phyloP scores from a whole-genome alignment of 192 early-diverging fungal species.

The Mortierella antarctica region DNA sequence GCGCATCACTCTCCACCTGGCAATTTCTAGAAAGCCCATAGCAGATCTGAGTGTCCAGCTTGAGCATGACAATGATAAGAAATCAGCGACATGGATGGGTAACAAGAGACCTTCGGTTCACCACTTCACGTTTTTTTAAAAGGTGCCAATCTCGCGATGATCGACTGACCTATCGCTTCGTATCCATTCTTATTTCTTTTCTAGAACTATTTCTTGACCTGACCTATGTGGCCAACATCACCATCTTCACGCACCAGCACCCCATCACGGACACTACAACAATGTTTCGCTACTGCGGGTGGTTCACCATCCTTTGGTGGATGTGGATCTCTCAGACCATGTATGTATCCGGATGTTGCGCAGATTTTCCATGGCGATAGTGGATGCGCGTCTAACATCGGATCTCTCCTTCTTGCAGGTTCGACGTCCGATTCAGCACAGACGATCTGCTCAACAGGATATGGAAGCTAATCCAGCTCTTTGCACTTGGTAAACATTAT shows the following conservation, averaged over 20 bases:
- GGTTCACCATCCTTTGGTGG: slow-evolving; percentile 62
- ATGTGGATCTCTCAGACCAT: slow-evolving; percentile 60
- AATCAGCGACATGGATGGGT: slow-evolving; percentile 50
- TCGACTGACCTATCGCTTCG: neutral
- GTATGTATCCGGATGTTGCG: neutral
- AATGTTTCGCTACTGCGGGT: slow-evolving; percentile 50
- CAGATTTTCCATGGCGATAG: too few species aligned
- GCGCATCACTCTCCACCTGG: neutral
- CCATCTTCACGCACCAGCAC: slow-evolving; percentile 60
- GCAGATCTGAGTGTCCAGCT: slow-evolving; percentile 17
- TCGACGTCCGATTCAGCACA: slow-evolving; percentile 45
- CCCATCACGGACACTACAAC: slow-evolving; percentile 53
- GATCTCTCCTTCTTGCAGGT: slow-evolving; percentile 5
- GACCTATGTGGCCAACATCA: slow-evolving; percentile 61
- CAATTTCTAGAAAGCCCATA: slow-evolving; percentile 20
- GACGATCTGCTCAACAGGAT: slow-evolving; percentile 45
- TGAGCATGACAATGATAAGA: slow-evolving; percentile 9
- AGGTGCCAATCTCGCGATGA: neutral
- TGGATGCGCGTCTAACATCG: neutral
- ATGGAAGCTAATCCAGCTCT: slow-evolving; percentile 45
- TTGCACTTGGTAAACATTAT: slow-evolving; percentile 22
- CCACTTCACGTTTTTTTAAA: neutral
- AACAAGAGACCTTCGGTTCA: neutral
- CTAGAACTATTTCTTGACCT: slow-evolving; percentile 62
- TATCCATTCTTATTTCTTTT: too few species aligned